phyloP scores from a whole-genome alignment of 768 basidiomycete genomes.

The Russula dissimulans region DNA sequence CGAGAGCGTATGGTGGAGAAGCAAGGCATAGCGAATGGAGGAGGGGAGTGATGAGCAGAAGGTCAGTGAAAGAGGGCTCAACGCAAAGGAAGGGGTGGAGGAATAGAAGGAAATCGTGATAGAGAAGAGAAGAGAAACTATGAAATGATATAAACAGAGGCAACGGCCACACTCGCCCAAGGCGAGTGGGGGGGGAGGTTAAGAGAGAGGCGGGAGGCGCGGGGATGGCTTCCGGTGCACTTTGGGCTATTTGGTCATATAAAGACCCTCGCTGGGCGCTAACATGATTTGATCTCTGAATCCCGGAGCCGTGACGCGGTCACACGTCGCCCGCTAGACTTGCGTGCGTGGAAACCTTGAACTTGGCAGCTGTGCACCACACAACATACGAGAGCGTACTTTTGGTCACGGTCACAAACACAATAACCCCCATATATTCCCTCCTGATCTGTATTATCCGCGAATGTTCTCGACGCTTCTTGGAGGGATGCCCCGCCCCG shows the following conservation, averaged over 20 bases:
- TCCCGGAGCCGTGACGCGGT: slow-evolving; percentile 7
- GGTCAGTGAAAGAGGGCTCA: slow-evolving; percentile 11
- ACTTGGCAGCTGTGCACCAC: background rate
- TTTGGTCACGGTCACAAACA: slow-evolving; percentile 1
- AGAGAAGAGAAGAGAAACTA: slow-evolving; percentile 14
- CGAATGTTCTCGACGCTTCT: slow-evolving; percentile 6
- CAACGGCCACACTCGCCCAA: slow-evolving; percentile 11
- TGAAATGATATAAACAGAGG: slow-evolving; percentile 13
- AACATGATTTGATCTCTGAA: background rate
- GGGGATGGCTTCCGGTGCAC: slow-evolving; percentile 1
- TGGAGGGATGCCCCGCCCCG: background rate
- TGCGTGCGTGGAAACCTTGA: background rate
- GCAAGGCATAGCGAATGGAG: slow-evolving; percentile 3
- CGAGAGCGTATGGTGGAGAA: background rate
- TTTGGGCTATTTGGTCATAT: slow-evolving; percentile 1
- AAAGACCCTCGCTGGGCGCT: slow-evolving; percentile 1
- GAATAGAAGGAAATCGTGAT: slow-evolving; percentile 15
- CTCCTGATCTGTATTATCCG: background rate
- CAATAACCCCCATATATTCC: background rate
- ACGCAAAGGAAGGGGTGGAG: slow-evolving; percentile 14
- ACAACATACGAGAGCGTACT: slow-evolving; percentile 1
- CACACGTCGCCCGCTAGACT: slow-evolving; percentile 4
- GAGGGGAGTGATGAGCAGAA: background rate
- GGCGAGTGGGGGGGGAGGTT: slow-evolving; percentile 11
- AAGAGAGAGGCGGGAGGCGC: slow-evolving; percentile 3